Percentiles rank a stretch among this genome's conserved stretches.
These are phyloP conservation scores for Geranium brycei DNA, from an alignment of 345 rosid species.

Conservation along the genomic window DNA sequence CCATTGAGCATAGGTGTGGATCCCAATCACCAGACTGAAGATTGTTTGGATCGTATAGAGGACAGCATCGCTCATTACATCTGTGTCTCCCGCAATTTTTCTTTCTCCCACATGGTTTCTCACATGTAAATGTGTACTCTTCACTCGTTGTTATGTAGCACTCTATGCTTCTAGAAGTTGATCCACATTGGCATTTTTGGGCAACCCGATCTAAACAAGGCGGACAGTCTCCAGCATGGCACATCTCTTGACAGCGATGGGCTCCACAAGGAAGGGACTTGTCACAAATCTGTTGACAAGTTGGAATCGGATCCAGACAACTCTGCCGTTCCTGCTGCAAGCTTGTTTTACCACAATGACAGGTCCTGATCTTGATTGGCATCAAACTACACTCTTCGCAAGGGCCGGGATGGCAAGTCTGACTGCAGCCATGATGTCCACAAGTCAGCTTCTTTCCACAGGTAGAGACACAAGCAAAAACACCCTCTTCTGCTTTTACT, in stretches of 20 bases:
- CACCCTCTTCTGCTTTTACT: conserved; percentile 57
- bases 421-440: conserved; percentile 56
- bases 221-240: conserved; percentile 82
- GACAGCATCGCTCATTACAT: conserved; percentile 89
- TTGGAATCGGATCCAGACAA: conserved; percentile 81
- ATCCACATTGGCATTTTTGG: conserved; percentile 76
- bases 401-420: conserved; percentile 73
- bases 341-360: conserved; percentile 70
- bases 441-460: conserved; percentile 58
- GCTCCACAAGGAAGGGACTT: conserved; percentile 60
- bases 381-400: conserved; percentile 66
- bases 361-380: conserved; percentile 56
- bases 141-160: conserved; percentile 49
- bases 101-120: conserved; percentile 73
- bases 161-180: conserved; percentile 56
- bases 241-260: conserved; percentile 54
- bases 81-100: conserved; percentile 89
- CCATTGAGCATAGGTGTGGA: conserved; percentile 75
- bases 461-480: conserved; percentile 49
- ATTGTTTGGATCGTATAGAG: conserved; percentile 45
- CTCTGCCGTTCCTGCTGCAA: conserved; percentile 55
- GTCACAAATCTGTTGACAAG: conserved; percentile 48
- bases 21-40: conserved; percentile 47
- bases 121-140: conserved; percentile 49
- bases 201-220: conserved; percentile 54